Base-by-base conservation (phyloP, 2,329 filamentous ascomycete genomes). In the Lachnellula willkommii region DNA sequence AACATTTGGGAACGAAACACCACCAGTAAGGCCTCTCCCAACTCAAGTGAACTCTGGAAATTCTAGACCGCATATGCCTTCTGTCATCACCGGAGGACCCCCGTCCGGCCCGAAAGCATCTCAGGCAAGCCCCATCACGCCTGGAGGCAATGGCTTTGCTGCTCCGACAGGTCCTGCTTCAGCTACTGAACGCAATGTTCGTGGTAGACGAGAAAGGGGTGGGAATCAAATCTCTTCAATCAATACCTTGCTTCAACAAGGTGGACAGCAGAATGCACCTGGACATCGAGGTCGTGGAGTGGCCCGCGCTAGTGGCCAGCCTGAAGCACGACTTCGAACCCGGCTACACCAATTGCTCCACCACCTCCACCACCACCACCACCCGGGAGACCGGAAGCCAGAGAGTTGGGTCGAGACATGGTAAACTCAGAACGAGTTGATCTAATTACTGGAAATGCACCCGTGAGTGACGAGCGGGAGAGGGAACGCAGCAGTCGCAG, bases 201-300 rank as follows among this genome's bases (percentile, higher is more conserved):
- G 67, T 47, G 64, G 66, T 20, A 71, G 66, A 60, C 62, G 75
- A 53, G 68, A 82, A 55, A 26, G 45, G 24, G n/a, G 24, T 32
- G 45, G 45, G 12, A 47, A 47, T 32, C 80, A 85, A 62, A 72
- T 86, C 32, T 77, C 78, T 12, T 78, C 79, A 47, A 85, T 87
- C 57, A 83, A 84, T 62, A 82, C 71, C 59, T 81, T 77, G 50
- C 73, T 84, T 4, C 77, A 80, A 60, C 77, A 80, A 67, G 75
- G 76, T 1, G 77, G 65, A 66, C 68, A 79, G 63, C 61, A 74
- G 65, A 72, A 73, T 67, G 69, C 66, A 24, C 72, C 63, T 37
- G 53, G 57, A 9, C 67, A 60, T 53, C 67, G 69, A 52, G 63
- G 64, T n/a, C 63, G 69, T 45, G 60, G 62, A 32, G 73, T 70